Percentiles rank a stretch among this genome's conserved stretches.
Evolutionary conservation across 345 rosid species (phyloP).

Genomic region (Jatropha curcas): DNA sequence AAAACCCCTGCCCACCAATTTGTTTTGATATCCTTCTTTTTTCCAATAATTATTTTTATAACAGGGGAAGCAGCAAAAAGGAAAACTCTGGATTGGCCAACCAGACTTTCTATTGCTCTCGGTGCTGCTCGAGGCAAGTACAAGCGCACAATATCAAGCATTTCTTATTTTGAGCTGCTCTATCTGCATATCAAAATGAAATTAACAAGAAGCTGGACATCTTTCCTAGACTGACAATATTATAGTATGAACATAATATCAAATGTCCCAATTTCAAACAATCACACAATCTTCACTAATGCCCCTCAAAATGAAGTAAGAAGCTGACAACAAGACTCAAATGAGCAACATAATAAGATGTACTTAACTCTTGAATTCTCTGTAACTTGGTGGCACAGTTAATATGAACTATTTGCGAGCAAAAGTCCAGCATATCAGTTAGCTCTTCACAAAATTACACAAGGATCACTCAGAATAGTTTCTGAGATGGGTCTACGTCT

Average conservation of each 20-base stretch:
- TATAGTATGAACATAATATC: not conserved
- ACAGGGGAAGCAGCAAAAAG: slow-evolving; percentile 68
- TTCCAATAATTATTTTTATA: slow-evolving; percentile 11
- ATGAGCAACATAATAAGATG: not conserved
- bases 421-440: not conserved
- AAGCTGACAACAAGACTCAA: not conserved
- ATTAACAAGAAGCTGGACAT: not conserved
- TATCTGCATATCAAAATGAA: not conserved
- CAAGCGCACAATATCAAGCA: not conserved
- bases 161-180: not conserved
- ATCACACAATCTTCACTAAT: not conserved
- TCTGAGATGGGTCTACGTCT: too few species aligned
- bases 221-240: not conserved
- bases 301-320: not conserved
- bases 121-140: slow-evolving; percentile 68
- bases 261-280: not conserved
- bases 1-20: not conserved
- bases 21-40: slow-evolving; percentile 7
- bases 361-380: not conserved
- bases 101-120: slow-evolving; percentile 65
- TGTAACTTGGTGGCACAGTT: not conserved
- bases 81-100: slow-evolving; percentile 71
- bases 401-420: not conserved
- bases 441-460: not conserved
- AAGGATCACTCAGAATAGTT: not conserved